These are phyloP conservation scores for Suhomyces kunorum DNA, from an alignment of 1,139 yeast genomes.

Conservation along the genomic window DNA sequence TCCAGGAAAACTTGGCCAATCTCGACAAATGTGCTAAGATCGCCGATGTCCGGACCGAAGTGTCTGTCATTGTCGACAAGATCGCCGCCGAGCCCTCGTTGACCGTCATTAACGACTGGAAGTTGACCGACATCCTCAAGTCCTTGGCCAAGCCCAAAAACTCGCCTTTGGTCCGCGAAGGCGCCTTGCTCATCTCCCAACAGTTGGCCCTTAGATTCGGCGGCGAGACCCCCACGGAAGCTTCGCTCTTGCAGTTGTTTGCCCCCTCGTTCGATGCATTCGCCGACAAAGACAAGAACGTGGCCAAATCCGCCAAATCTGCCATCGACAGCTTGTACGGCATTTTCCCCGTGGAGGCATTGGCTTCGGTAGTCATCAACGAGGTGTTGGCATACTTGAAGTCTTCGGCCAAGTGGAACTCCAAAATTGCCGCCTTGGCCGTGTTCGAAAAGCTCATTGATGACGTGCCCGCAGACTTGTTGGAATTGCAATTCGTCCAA, in stretches of 20 bases:
- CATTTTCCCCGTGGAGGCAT: slow-evolving; percentile 76
- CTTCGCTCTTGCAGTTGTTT: slow-evolving; percentile 63
- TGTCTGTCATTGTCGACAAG: slow-evolving; percentile 54
- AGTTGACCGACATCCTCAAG: slow-evolving; percentile 58
- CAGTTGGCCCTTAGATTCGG: slow-evolving; percentile 67
- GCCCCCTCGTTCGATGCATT: slow-evolving; percentile 60
- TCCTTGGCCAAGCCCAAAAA: slow-evolving; percentile 74
- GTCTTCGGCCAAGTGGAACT: slow-evolving; percentile 92
- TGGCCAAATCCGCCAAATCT: slow-evolving; percentile 76
- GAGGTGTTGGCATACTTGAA: slow-evolving; percentile 61
- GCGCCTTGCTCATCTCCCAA: slow-evolving; percentile 67
- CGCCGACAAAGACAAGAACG: slow-evolving; percentile 85
- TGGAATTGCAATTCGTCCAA: slow-evolving; percentile 77
- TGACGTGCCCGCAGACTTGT: slow-evolving; percentile 80
- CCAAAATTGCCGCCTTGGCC: slow-evolving; percentile 78
- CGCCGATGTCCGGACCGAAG: slow-evolving; percentile 65
- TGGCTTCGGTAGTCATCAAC: slow-evolving; percentile 67
- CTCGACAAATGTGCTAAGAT: slow-evolving; percentile 60
- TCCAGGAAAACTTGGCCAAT: slow-evolving; percentile 57
- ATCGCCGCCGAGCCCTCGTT: slow-evolving; percentile 45
- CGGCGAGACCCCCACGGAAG: slow-evolving; percentile 72
- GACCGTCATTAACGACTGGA: slow-evolving; percentile 62
- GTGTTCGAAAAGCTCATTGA: slow-evolving; percentile 71
- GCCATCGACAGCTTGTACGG: slow-evolving; percentile 69
- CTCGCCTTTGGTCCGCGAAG: slow-evolving; percentile 72